Percentiles rank a stretch among this genome's conserved stretches.
Evolutionary conservation across 2,329 filamentous ascomycete genomes (phyloP).

Genomic region (Epichloe amarillans): DNA sequence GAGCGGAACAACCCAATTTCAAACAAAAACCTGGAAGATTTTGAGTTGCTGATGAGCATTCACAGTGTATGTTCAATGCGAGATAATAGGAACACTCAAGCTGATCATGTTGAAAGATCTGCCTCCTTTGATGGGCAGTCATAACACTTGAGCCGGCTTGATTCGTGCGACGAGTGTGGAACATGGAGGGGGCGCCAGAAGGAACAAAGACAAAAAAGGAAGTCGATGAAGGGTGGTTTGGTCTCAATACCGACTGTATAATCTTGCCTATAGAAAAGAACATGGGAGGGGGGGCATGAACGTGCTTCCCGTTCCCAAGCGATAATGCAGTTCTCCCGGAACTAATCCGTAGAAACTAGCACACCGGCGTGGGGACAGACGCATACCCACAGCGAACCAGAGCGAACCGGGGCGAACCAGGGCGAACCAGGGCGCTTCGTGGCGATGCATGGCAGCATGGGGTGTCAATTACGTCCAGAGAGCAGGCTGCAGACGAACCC

Average conservation of each 20-base stretch:
- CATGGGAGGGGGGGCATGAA: not conserved
- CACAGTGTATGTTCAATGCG: too few species aligned
- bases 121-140: too few species aligned
- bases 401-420: too few species aligned
- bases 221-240: not conserved
- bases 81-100: too few species aligned
- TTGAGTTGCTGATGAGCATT: too few species aligned
- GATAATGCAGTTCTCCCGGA: not conserved
- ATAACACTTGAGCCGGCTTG: not conserved
- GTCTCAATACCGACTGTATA: not conserved
- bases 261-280: not conserved
- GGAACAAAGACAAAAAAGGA: not conserved
- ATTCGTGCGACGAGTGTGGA: not conserved
- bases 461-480: not conserved
- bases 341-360: not conserved
- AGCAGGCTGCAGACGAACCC: not conserved
- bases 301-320: not conserved
- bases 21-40: too few species aligned
- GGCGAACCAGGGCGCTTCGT: not conserved
- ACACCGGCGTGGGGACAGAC: constrained; percentile 6
- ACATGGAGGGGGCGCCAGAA: not conserved
- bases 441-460: not conserved
- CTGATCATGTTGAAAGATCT: not conserved
- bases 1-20: too few species aligned
- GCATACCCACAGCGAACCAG: not conserved